A percentile compares a stretch with the other conserved stretches of the same genome.
These are phyloP conservation scores for Amauroascus verrucosus DNA, from an alignment of 2,329 filamentous ascomycete species.

Conservation along the genomic window DNA sequence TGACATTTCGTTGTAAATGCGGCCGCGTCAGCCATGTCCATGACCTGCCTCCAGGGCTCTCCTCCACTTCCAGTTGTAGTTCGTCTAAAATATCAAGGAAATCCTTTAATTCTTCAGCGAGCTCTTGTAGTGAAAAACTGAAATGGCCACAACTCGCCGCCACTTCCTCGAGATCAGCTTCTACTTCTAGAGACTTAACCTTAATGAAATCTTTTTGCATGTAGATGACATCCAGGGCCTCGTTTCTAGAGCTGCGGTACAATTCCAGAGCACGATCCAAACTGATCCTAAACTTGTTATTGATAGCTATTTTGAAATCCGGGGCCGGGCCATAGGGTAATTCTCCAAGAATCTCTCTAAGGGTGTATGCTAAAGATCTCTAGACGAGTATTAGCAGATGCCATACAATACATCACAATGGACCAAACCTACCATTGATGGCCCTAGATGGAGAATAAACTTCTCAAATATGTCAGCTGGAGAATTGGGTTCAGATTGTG, in stretches of 20 bases:
- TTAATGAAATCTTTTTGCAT: slow-evolving; percentile 63
- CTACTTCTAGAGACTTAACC: slow-evolving; percentile 59
- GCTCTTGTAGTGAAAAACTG: slow-evolving; percentile 79
- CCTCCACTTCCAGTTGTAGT: slow-evolving; percentile 57
- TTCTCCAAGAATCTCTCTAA: slow-evolving; percentile 80
- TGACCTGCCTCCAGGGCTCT: slow-evolving; percentile 50
- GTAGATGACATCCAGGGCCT: slow-evolving; percentile 71
- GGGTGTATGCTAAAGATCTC: slow-evolving; percentile 84
- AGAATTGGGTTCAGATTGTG: slow-evolving; percentile 19
- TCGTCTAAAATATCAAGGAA: slow-evolving; percentile 81
- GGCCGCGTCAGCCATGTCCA: slow-evolving; percentile 88
- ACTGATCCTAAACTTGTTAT: slow-evolving; percentile 70
- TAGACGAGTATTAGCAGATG: slow-evolving; percentile 21
- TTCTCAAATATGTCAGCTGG: slow-evolving; percentile 81
- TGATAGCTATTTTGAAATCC: slow-evolving; percentile 59
- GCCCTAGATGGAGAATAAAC: slow-evolving; percentile 80
- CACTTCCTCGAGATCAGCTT: slow-evolving; percentile 93
- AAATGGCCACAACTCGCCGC: slow-evolving; percentile 97
- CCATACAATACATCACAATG: neutral
- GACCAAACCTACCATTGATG: slow-evolving; percentile 56
- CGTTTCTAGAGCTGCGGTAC: slow-evolving; percentile 64
- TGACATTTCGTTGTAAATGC: slow-evolving; percentile 27
- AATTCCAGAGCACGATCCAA: slow-evolving; percentile 69
- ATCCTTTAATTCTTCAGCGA: slow-evolving; percentile 76
- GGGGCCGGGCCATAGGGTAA: slow-evolving; percentile 66